Evolutionary conservation across 495 filamentous ascomycete species (phyloP), one percentile per base, ranked within the genome.

Genomic region (Daldinia concentrica): DNA sequence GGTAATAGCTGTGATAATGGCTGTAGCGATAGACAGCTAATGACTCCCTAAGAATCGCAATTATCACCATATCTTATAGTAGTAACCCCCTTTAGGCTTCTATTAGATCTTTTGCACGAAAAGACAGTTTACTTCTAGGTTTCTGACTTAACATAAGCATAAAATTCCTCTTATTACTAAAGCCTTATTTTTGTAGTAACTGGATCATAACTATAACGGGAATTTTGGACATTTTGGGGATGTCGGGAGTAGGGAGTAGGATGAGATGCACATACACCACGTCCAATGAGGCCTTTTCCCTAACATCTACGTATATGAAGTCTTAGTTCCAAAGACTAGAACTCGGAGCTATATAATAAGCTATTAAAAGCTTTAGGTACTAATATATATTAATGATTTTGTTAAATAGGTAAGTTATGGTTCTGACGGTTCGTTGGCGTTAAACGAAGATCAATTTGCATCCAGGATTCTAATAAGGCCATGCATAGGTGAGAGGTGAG

Each of bases 401-500:
- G 1, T 48, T 22, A 54, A 30, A 45, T 6, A 37, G 43, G 30
- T 5, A 59, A 36, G 45, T 45, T 27, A 54, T 45, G 45, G 59
- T 41, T 70, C 56, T 24, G 39, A 62, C 39, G 29, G 52, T 61
- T 65, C 59, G 63, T 57, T 71, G 50, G 58, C 60, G 58, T 71
- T 62, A 51, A 58, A 60, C 58, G 41, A 45, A 22, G 52, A 36
- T 51, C 62, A 24, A 48, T 48, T 57, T 51, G 54, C 29, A 32
- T 30, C 29, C 6, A 8, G 29, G 29, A 30, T 30, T 30, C 29
- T 30, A 30, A 30, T 30, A 6, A 30, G 29, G 29, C 32, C 19
- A 58, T 64, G 45, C 57, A 58, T 63, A 52, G 52, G 26, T 52
- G 22, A 60, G 63, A 64, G 45, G 58, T 50, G 52, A 37, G 37